Evolutionary conservation across 2,329 filamentous ascomycete genomes (phyloP).

Genomic region (Aspergillus eucalypticola): DNA sequence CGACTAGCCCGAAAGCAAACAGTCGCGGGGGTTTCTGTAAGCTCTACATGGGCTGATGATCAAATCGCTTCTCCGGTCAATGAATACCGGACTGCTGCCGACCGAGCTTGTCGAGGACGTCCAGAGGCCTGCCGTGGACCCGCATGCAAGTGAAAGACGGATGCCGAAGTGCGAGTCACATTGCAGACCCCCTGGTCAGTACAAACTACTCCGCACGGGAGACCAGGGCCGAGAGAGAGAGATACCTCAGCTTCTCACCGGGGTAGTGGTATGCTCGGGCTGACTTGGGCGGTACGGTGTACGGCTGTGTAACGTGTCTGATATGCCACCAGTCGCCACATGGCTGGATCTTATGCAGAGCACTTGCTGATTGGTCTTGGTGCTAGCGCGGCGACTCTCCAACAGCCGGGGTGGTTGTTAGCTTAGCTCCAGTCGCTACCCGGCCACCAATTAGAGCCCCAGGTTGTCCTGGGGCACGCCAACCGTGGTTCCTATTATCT

Average conservation of each 20-base stretch:
- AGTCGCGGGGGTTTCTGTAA: not conserved
- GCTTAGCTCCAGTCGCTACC: not conserved
- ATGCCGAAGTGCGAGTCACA: not conserved
- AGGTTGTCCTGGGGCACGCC: not conserved
- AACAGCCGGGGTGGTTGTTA: not conserved
- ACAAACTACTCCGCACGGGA: not conserved
- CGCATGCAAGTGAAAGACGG: not conserved
- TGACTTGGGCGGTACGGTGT: not conserved
- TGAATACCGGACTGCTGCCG: not conserved
- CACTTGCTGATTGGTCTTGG: not conserved
- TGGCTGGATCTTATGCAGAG: not conserved
- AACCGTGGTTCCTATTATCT: slow-evolving; percentile 2
- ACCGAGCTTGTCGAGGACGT: not conserved
- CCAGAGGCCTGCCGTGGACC: not conserved
- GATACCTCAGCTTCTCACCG: not conserved
- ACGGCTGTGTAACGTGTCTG: not conserved
- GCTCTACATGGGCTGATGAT: not conserved
- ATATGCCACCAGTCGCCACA: slow-evolving; percentile 1
- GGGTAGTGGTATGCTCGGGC: not conserved
- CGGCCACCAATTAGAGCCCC: not conserved
- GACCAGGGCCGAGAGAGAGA: not conserved
- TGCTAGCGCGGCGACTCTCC: not conserved
- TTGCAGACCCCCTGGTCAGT: not conserved
- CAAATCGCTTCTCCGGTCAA: not conserved
- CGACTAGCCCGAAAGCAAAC: not conserved